Percentiles rank a stretch among this genome's conserved stretches.
phyloP scores from a whole-genome alignment of 495 filamentous ascomycete species.

The Neurospora sp. region DNA sequence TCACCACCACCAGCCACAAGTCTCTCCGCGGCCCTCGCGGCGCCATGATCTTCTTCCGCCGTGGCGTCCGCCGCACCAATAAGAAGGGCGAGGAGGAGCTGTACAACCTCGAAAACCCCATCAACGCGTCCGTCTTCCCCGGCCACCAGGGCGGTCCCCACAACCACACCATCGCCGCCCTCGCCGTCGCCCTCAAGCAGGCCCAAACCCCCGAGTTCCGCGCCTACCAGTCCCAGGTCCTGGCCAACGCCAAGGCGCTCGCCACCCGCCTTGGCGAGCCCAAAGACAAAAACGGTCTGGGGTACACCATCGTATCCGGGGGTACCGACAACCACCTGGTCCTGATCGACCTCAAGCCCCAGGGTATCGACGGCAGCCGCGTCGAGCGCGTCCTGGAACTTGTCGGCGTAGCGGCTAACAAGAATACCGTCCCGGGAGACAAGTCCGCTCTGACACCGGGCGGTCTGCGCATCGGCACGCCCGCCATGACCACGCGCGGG shows the following conservation, averaged over 20 bases:
- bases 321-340: constrained; percentile 97
- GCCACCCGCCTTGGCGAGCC: constrained; percentile 61
- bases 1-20: constrained; percentile 98
- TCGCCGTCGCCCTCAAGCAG: constrained; percentile 89
- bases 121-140: constrained; percentile 97
- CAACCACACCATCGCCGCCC: constrained; percentile 96
- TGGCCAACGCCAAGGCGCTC: constrained; percentile 81
- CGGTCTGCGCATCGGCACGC: constrained; percentile 84
- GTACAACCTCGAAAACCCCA: constrained; percentile 88
- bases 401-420: constrained; percentile 92
- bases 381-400: constrained; percentile 93
- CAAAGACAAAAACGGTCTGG: constrained; percentile 65
- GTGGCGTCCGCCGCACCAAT: constrained; percentile 74
- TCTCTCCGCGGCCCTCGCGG: constrained; percentile 88
- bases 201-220: constrained; percentile 83
- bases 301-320: constrained; percentile 84
- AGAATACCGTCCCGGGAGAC: constrained; percentile 97
- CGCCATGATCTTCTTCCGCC: constrained; percentile 97
- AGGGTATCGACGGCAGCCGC: constrained; percentile 79
- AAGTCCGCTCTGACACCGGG: constrained; percentile 85
- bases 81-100: constrained; percentile 77
- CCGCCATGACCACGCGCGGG: constrained; percentile 94
- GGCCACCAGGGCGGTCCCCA: constrained; percentile 97
- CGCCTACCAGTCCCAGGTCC: constrained; percentile 77
- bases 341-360: constrained; percentile 88